Evolutionary conservation across 768 basidiomycete genomes (phyloP), one percentile per base, ranked within the genome.

Genomic region (Auricularia cornea): DNA sequence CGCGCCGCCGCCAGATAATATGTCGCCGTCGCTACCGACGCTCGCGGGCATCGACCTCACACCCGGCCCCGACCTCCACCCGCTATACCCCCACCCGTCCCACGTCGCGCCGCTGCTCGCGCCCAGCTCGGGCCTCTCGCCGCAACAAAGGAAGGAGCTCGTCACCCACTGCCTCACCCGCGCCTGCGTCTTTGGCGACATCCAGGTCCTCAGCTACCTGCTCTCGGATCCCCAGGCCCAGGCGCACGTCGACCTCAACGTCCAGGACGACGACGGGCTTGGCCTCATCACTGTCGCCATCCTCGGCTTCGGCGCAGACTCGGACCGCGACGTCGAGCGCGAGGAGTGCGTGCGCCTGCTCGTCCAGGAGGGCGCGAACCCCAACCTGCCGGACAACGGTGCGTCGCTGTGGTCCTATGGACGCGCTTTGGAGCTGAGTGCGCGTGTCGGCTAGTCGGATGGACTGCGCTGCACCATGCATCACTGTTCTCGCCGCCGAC

Each of bases 401-500:
- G 67, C 51, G 81, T 73, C n/a, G 51, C 62, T 66, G 33, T 26
- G 44, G 52, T 3, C 29, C 8, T 44, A 59, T 65, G 20, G 29
- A 18, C 60, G 12, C 60, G 44, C 38, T 40, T 31, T 28, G 23
- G 41, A 16, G 31, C 33, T 56, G 35, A 40, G 40, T 23, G 3
- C 54, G 57, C 65, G 56, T 63, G 68, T 38, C n/a, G 35, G 35
- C 35, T 38, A 97, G 94, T 84, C 65, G 95, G 96, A 35, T 98
- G 97, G 97, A 94, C 92, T 11, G 87, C 95, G 3, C 80, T 99
- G 14, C 96, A 98, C 70, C 88, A 96, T 76, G 93, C 96, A 8
- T 90, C 90, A 8, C 76, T 98, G 60, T 78, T 92, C 40, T 86
- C 92, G 14, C 94, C 96, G 33, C 91, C 95, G 2, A 94, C 94